Conservation (phyloP, 1,139 yeast genomes). For the Keqinozyma sinolaborantium region DNA sequence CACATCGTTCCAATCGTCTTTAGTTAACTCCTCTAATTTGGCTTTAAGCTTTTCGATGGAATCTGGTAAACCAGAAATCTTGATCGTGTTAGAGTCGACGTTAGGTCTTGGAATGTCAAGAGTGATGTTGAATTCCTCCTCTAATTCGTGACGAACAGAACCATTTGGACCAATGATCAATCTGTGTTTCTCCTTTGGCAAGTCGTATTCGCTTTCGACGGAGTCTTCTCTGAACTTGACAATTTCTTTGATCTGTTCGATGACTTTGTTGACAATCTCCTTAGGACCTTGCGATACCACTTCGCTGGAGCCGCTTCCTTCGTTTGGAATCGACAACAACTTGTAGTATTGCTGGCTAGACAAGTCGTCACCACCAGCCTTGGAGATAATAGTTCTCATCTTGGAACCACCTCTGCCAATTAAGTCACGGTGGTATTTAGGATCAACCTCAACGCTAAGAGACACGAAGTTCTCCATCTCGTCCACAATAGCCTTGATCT, state of each 20-base stretch:
- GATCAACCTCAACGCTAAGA: constrained; percentile 65
- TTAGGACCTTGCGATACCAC: constrained; percentile 76
- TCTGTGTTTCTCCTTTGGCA: constrained; percentile 76
- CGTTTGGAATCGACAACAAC: constrained; percentile 73
- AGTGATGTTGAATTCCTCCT: constrained; percentile 62
- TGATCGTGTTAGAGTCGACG: constrained; percentile 41
- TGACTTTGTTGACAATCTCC: constrained; percentile 65
- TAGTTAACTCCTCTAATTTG: constrained; percentile 49
- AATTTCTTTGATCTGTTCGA: constrained; percentile 60
- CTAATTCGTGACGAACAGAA: constrained; percentile 65
- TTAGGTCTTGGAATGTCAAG: constrained; percentile 68
- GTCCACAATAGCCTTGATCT: constrained; percentile 60
- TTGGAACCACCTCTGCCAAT: constrained; percentile 81
- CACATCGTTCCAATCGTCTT: constrained; percentile 44
- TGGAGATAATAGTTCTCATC: constrained; percentile 68
- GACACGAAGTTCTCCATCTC: constrained; percentile 67
- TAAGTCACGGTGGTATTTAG: constrained; percentile 73
- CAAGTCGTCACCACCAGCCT: constrained; percentile 70
- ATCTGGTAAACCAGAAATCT: constrained; percentile 60
- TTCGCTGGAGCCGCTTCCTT: constrained; percentile 58
- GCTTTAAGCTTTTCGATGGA: constrained; percentile 54
- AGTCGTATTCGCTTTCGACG: constrained; percentile 51
- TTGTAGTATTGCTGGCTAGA: constrained; percentile 48
- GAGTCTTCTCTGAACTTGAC: constrained; percentile 66
- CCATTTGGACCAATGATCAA: constrained; percentile 84